Conservation (phyloP, 2,329 filamentous ascomycete genomes). For the Arthrobotrys sphaeroides region DNA sequence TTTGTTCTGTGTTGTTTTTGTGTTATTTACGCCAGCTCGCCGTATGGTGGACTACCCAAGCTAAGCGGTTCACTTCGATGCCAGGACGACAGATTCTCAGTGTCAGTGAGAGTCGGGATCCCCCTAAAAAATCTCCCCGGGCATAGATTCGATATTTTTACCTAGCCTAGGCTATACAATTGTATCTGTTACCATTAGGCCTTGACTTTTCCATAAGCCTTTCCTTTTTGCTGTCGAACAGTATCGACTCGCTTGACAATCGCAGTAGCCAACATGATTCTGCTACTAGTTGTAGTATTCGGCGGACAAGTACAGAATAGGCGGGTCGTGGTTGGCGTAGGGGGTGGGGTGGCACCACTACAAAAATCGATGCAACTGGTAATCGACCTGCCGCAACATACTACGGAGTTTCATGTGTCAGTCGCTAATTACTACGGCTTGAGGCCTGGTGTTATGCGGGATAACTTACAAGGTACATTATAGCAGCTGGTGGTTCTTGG, state of each 20-base stretch:
- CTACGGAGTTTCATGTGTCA: not conserved
- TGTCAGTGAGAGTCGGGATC: no score
- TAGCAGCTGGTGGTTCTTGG: not conserved
- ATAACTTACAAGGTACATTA: not conserved
- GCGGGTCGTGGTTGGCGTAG: not conserved
- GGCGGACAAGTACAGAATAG: not conserved
- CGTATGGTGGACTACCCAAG: no score
- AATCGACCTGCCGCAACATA: not conserved
- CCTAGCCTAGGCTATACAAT: not conserved
- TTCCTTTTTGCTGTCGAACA: not conserved
- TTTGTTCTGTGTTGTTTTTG: constrained; percentile 8
- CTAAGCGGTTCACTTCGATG: no score
- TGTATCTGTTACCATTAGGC: not conserved
- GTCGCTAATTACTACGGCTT: not conserved
- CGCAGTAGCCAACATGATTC: not conserved
- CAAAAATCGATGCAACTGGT: not conserved
- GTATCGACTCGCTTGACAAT: not conserved
- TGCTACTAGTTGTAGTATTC: not conserved
- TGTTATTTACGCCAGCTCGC: no score
- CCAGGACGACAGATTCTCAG: no score
- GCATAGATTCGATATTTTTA: not conserved
- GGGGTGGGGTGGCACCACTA: not conserved
- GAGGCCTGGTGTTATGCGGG: not conserved
- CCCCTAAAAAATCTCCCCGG: not conserved
- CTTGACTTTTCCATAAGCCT: not conserved